phyloP scores from a whole-genome alignment of 345 rosid species.

The Arabidopsis suecica region DNA sequence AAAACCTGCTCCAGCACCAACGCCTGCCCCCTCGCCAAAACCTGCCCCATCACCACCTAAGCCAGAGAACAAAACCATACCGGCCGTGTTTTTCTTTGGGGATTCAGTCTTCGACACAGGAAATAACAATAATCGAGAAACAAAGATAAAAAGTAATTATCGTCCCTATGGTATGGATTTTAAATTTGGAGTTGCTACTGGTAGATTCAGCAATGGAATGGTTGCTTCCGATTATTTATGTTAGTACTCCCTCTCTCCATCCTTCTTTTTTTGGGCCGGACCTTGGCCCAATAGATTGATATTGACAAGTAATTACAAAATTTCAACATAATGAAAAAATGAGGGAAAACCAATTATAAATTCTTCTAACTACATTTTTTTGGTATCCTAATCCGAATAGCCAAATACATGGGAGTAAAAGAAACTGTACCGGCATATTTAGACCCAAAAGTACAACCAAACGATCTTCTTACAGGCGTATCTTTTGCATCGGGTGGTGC shows the following conservation, averaged over 20 bases:
- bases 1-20: conserved; percentile 27
- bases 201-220: conserved; percentile 62
- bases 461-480: conserved; percentile 69
- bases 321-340: not conserved
- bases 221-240: conserved; percentile 55
- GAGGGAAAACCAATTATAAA: not conserved
- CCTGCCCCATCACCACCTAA: conserved; percentile 39
- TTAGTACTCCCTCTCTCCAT: conserved; percentile 15
- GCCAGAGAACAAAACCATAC: conserved; percentile 39
- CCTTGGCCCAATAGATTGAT: conserved; percentile 1
- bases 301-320: not conserved
- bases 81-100: conserved; percentile 57
- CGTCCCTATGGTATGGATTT: conserved; percentile 64
- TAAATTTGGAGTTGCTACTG: conserved; percentile 52
- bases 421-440: conserved; percentile 59
- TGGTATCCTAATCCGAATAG: conserved; percentile 40
- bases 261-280: not conserved
- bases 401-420: conserved; percentile 63
- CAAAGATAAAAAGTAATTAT: conserved; percentile 54
- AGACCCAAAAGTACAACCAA: conserved; percentile 49
- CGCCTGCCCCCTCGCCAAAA: conserved; percentile 30
- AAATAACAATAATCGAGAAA: conserved; percentile 51
- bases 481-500: conserved; percentile 72
- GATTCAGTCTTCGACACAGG: conserved; percentile 65
- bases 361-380: not conserved